Conservation (phyloP, 148 eudicot species). For the Suaeda aralocaspica region DNA sequence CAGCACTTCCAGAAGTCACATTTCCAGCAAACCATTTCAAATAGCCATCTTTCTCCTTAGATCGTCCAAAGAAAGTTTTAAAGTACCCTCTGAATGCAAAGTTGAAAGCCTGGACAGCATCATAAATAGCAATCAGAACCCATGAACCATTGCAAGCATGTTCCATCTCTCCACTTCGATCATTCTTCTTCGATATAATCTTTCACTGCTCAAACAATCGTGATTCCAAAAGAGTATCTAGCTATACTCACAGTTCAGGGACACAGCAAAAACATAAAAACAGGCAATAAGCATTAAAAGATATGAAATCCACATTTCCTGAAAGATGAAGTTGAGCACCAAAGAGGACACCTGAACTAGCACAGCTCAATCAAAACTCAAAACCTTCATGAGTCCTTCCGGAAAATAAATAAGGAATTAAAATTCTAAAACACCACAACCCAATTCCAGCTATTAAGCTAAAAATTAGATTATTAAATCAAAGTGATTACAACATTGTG, state of each 20-base stretch:
- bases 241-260: no score
- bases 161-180: not conserved
- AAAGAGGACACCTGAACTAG: no score
- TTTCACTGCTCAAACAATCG: not conserved
- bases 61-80: conserved; percentile 63
- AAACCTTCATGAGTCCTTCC: no score
- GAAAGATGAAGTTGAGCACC: no score
- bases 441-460: not conserved
- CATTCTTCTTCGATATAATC: not conserved
- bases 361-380: no score
- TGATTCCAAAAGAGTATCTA: no score
- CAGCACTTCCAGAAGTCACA: conserved; percentile 97
- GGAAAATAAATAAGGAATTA: not conserved
- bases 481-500: not conserved
- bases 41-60: conserved; percentile 93
- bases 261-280: no score
- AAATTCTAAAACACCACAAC: not conserved
- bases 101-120: conserved; percentile 73
- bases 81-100: conserved; percentile 98
- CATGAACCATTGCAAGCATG: not conserved
- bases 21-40: conserved; percentile 93
- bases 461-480: not conserved
- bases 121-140: conserved; percentile 7
- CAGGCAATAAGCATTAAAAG: no score
- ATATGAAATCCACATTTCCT: no score